Percentiles rank a stretch among this genome's conserved stretches.
These are phyloP conservation scores for Trichosanthes truncata DNA, from an alignment of 306 rosid species.

Conservation along the genomic window DNA sequence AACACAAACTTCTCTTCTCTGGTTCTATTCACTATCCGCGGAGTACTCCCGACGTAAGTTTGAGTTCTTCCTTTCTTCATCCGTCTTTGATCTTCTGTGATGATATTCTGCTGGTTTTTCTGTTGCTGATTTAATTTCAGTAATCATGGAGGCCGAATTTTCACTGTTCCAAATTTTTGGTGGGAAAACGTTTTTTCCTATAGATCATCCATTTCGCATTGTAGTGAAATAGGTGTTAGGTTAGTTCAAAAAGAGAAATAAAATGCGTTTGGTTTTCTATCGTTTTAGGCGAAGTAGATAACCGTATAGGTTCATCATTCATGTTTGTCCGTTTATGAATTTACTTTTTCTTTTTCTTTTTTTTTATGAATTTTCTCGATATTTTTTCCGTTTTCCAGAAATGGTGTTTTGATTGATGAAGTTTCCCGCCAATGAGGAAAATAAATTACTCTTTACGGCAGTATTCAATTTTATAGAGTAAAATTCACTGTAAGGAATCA, in stretches of 20 bases:
- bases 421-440: not conserved
- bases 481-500: not conserved
- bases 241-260: not conserved
- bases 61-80: not conserved
- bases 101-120: not conserved
- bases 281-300: not conserved
- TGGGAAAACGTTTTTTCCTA: not conserved
- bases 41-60: conserved; percentile 66
- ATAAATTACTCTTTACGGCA: not conserved
- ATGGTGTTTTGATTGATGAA: not conserved
- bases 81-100: not conserved
- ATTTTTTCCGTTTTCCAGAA: not conserved
- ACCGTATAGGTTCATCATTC: not conserved
- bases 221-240: not conserved
- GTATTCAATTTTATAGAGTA: not conserved
- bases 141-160: not conserved
- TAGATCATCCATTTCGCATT: not conserved
- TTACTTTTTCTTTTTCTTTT: not conserved
- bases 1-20: conserved; percentile 52
- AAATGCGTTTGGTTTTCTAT: not conserved
- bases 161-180: not conserved
- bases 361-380: not conserved
- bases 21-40: conserved; percentile 91
- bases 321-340: not conserved
- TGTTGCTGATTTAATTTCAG: not conserved